Evolutionary conservation across 306 rosid genomes (phyloP), one percentile per base, ranked within the genome.

Genomic region (Sicyos baderoa): DNA sequence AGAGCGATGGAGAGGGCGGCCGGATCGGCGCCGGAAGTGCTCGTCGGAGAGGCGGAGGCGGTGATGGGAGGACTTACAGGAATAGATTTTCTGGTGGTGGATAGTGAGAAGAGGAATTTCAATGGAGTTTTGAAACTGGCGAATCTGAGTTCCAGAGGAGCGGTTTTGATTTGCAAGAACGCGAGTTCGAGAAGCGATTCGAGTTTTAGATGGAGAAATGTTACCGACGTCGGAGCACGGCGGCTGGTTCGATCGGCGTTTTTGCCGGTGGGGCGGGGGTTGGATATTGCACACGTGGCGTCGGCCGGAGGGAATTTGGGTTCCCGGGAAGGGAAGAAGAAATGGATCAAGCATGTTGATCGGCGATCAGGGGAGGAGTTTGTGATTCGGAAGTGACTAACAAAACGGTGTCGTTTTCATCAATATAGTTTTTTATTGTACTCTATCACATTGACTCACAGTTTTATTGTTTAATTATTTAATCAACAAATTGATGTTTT

Each of bases 241-340:
- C 81, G 90, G 1, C 63, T 93, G 55, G 90, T 93, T 6, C 82
- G 90, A 4, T 81, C 97, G 10, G 97, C 83, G 70, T 88, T 86
- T 80, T 85, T 93, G 75, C 99, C 99, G 1, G 99, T 93, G 13
- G 99, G 99, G 29, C 81, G 80, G 56, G 97, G 99, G 1, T 72
- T 93, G 52, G 90, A 93, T 68, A 90, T 90, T 68, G 97, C 94
- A 1, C 89, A 93, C 25, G 81, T 93, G 9, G 84, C 93, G 0
- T 79, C 84, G 60, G 18, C 68, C 1, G 89, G 80, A 9, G 77
- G 77, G 21, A 79, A 58, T 62, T 79, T 78, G 0, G 76, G 68
- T 14, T 48, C 83, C 0, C 44, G 69, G 40, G 80, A 58, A 21
- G 81, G 75, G 48, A 63, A 79, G 17, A 73, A 64, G 13, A 79